phyloP scores from a whole-genome alignment of 1,284 basidiomycete genomes.

The Papiliotrema terrestris region DNA sequence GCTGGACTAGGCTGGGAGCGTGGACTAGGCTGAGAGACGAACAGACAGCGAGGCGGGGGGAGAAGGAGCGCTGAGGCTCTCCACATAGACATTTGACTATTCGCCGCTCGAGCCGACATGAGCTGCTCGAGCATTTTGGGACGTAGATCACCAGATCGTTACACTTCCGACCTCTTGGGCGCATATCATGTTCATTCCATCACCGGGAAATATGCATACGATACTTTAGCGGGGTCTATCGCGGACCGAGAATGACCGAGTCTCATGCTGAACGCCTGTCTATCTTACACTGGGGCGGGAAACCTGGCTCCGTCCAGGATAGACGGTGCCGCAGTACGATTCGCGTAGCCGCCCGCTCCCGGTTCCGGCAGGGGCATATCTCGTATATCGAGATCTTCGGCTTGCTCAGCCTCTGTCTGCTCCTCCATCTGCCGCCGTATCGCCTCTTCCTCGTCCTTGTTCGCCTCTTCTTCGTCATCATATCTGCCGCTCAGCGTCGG shows the following conservation, averaged over 20 bases:
- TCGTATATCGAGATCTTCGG: conserved; percentile 26
- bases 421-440: conserved; percentile 46
- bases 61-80: too few species aligned
- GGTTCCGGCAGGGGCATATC: conserved; percentile 22
- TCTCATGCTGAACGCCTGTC: neutral
- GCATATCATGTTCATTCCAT: too few species aligned
- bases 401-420: conserved; percentile 51
- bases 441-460: conserved; percentile 59
- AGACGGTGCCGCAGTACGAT: neutral
- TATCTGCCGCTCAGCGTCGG: conserved; percentile 4
- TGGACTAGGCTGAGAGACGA: too few species aligned
- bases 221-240: neutral
- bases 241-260: too few species aligned
- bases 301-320: conserved; percentile 12
- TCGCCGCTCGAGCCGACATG: too few species aligned
- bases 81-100: too few species aligned
- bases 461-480: conserved; percentile 53
- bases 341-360: neutral
- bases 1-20: conserved; percentile 15
- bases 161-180: too few species aligned
- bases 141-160: neutral
- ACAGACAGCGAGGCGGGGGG: too few species aligned
- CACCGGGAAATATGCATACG: neutral
- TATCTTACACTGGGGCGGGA: conserved; percentile 18
- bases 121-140: neutral